Base-by-base conservation (phyloP, 2,329 filamentous ascomycete species). In the Penicillium sp. region DNA sequence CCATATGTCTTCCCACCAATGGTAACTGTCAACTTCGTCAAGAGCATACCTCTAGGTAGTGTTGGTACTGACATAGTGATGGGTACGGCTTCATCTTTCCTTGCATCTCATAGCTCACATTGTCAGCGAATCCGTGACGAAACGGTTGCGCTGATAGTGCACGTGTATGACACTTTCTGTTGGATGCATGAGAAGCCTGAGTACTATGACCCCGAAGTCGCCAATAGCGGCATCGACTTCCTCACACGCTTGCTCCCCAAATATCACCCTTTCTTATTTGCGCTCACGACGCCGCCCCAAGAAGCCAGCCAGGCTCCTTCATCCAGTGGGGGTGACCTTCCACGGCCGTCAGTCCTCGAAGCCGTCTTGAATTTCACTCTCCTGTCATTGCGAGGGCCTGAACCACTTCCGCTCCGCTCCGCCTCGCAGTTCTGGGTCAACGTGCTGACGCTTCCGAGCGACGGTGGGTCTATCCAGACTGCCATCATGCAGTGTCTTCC, bases 341-440 rank as follows among this genome's bases (percentile, higher is more conserved):
- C n/a, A n/a, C n/a, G n/a, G n/a, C n/a, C n/a, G n/a, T n/a, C n/a
- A n/a, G n/a, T n/a, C n/a, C n/a, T n/a, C n/a, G n/a, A n/a, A n/a
- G n/a, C n/a, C n/a, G n/a, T n/a, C n/a, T n/a, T 61, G 15, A 51
- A 71, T 21, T 70, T 73, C 51, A 69, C 67, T 4, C 63, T 73
- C 15, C 54, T 66, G 19, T 63, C 69, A 15, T 59, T 74, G 33
- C 66, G 66, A 38, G 63, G 71, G 8, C 63, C 68, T 0, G 72
- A 75, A 35, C 70, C 71, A 10, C 63, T 75, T 13, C 71, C 72
- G n/a, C 69, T 74, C n/a, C n/a, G n/a, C n/a, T n/a, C n/a, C n/a
- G n/a, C n/a, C n/a, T n/a, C n/a, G n/a, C n/a, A n/a, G n/a, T n/a
- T n/a, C n/a, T n/a, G n/a, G n/a, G n/a, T n/a, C n/a, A n/a, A n/a